Percentiles rank a stretch among this genome's conserved stretches.
These are phyloP conservation scores for Metschnikowia arizonensis DNA, from an alignment of 805 yeast genomes.

Conservation along the genomic window DNA sequence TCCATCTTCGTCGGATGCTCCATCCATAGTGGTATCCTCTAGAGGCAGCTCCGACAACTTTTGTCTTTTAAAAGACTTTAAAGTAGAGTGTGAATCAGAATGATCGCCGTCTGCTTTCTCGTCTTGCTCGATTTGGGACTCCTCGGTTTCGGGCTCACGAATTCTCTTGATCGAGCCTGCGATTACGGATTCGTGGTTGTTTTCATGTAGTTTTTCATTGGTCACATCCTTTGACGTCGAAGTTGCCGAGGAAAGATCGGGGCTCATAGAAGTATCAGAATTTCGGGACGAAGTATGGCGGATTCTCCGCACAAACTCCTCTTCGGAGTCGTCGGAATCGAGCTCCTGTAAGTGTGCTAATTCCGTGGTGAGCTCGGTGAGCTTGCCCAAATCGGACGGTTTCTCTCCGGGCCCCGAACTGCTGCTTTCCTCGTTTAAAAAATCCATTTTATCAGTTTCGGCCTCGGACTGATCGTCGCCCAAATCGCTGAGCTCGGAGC, in stretches of 20 bases:
- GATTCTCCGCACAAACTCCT: conserved; percentile 5
- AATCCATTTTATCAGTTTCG: conserved; percentile 84
- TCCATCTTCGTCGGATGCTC: neutral
- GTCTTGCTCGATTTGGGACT: conserved; percentile 2
- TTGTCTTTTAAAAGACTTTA: neutral
- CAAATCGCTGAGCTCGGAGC: conserved; percentile 47
- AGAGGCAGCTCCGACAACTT: conserved; percentile 1
- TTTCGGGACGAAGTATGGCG: conserved; percentile 4
- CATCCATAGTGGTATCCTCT: neutral
- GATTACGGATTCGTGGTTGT: conserved; percentile 4
- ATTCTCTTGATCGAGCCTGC: conserved; percentile 5
- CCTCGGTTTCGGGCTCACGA: conserved; percentile 5
- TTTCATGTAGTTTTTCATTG: neutral
- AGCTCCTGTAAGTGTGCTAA: conserved; percentile 39
- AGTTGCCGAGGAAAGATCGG: conserved; percentile 3
- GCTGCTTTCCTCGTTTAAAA: conserved; percentile 35
- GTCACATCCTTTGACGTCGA: conserved; percentile 1
- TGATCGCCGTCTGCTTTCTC: neutral
- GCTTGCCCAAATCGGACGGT: conserved; percentile 34
- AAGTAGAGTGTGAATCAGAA: neutral
- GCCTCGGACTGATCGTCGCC: conserved; percentile 75
- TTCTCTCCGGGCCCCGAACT: conserved; percentile 19
- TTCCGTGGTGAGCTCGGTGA: conserved; percentile 38
- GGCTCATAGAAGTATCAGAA: conserved; percentile 3
- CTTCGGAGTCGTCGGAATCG: conserved; percentile 31